phyloP scores from a whole-genome alignment of 2,329 filamentous ascomycete species.

The Cordyceps tenuipes region DNA sequence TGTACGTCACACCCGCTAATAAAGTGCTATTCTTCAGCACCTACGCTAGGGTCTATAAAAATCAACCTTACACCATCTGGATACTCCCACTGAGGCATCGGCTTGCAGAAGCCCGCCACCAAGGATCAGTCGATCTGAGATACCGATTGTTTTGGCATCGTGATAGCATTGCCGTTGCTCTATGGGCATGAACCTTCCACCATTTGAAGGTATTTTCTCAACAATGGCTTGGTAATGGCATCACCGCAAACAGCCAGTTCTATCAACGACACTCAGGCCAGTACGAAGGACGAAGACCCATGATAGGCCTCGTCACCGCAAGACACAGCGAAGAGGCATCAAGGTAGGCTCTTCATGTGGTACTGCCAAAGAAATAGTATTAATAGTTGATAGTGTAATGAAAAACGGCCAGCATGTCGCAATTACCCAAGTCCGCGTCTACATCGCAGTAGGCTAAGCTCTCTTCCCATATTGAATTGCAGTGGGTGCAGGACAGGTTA shows the following conservation, averaged over 20 bases:
- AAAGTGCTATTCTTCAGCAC: background rate
- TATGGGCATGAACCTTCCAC: background rate
- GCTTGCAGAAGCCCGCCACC: background rate
- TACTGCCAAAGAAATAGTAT: too few species aligned
- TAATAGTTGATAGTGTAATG: background rate
- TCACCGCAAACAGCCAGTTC: background rate
- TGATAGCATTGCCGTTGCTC: background rate
- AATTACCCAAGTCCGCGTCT: background rate
- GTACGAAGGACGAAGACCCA: background rate
- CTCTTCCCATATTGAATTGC: background rate
- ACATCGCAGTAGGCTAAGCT: background rate
- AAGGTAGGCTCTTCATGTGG: background rate
- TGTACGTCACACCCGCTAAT: background rate
- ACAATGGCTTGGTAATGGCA: background rate
- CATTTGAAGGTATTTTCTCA: background rate
- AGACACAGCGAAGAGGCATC: slow-evolving; percentile 3
- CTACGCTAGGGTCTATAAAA: background rate
- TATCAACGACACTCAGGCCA: background rate
- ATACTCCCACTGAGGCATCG: background rate
- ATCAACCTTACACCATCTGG: background rate
- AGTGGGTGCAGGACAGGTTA: slow-evolving; percentile 4
- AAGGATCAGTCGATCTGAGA: background rate
- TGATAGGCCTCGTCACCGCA: slow-evolving; percentile 7
- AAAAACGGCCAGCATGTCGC: background rate
- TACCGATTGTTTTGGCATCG: background rate